Base-by-base conservation (phyloP, 169 alveolate species). In the Plasmodium malariae region DNA sequence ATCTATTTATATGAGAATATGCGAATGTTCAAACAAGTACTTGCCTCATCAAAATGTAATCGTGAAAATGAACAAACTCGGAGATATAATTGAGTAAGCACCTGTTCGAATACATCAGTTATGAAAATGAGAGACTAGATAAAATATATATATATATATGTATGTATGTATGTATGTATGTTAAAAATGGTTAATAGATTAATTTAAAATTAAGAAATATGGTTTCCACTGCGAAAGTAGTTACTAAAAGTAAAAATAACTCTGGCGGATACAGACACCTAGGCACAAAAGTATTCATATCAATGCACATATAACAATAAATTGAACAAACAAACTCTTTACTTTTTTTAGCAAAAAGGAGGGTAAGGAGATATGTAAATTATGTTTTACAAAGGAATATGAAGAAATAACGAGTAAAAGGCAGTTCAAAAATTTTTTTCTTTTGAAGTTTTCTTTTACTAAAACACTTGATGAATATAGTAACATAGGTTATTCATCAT, bases 1-100 rank as follows among this genome's bases (percentile, higher is more conserved):
- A 67, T 48, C 54, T 40, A 43, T 80, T 36, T 80, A 80, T 30
- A 54, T 80, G 83, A 80, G 90, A 67, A 70, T 80, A 65, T 80
- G 90, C 19, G 85, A 80, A 11, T 80, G 90, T 40, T 48, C 90
- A 14, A 36, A 34, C 21, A 80, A 51, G 30, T 80, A 80, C n/a
- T 34, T 80, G 48, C 54, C 80, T 11, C 63, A 80, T 28, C 90
- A 80, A 30, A 80, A 80, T 65, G 67, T 80, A 24, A 32, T 80
- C 51, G 76, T 80, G 40, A 30, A 45, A 65, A 80, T 36, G 12
- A 65, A 65, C 54, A 54, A 80, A 30, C 36, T 80, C n/a, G 90
- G 90, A 37, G 45, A 68, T n/a, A 17, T 80, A 43, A 40, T 65
- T 55, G 48, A 80, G 90, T 80, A 54, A 80, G 51, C 28, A 24